Percentiles rank a stretch among this genome's conserved stretches.
Evolutionary conservation across 129 eudicot genomes (phyloP).

Genomic region (Apium graveolens): DNA sequence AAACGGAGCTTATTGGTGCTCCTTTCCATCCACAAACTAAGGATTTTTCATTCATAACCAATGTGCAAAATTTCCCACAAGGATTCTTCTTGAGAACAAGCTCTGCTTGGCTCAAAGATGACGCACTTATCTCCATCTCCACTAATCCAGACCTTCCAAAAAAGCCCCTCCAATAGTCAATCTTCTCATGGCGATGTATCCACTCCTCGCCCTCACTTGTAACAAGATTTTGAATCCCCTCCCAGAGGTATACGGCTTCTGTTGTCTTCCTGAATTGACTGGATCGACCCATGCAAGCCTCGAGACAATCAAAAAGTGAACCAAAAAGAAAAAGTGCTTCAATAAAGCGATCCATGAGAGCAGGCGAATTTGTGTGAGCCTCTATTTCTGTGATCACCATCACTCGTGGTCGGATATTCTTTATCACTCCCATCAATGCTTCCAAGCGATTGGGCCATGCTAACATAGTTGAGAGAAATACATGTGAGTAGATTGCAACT

Average conservation of each 20-base stretch:
- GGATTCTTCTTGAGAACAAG: conserved; percentile 15
- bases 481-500: conserved; percentile 7
- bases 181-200: conserved; percentile 6
- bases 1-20: conserved; percentile 2
- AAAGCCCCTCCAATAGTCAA: conserved; percentile 14
- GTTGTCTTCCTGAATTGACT: neutral
- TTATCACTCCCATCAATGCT: conserved; percentile 4
- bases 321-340: conserved; percentile 14
- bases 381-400: conserved; percentile 7
- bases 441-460: conserved; percentile 10
- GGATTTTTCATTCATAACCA: conserved; percentile 6
- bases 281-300: conserved; percentile 6
- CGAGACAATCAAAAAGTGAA: conserved; percentile 17
- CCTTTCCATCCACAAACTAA: conserved; percentile 11
- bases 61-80: conserved; percentile 16
- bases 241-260: neutral
- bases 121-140: conserved; percentile 16
- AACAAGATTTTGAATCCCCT: conserved; percentile 13
- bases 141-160: conserved; percentile 18
- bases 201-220: conserved; percentile 17
- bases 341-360: conserved; percentile 16
- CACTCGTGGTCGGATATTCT: conserved; percentile 13
- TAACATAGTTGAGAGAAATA: neutral
- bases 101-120: conserved; percentile 21
- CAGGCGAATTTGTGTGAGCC: neutral